A percentile compares a stretch with the other conserved stretches of the same genome.
phyloP scores from a whole-genome alignment of 208 protist genomes.

The Naegleria lovaniensis region DNA sequence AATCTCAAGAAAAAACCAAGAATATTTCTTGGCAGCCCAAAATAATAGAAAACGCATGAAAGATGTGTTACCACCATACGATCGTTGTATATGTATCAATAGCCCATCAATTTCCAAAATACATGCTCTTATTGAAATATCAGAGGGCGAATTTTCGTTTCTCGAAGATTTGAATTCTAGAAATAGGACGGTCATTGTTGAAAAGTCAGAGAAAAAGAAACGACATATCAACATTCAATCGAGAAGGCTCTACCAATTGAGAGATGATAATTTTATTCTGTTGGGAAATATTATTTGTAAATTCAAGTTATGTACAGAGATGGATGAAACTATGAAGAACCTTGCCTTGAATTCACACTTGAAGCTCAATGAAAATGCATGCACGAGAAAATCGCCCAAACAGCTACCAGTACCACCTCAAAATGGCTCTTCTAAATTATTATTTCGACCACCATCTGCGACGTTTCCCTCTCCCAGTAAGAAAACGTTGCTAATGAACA shows the following conservation, averaged over 20 bases:
- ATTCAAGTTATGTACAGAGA: neutral
- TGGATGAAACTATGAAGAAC: neutral
- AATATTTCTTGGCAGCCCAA: too few species aligned
- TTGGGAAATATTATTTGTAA: constrained; percentile 8
- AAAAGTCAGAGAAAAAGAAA: neutral
- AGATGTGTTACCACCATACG: neutral
- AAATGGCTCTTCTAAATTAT: too few species aligned
- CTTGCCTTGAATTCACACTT: too few species aligned
- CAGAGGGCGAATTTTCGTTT: neutral
- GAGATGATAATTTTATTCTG: neutral
- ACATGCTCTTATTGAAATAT: neutral
- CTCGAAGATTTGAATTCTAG: neutral
- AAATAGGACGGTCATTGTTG: neutral
- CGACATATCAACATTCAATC: neutral
- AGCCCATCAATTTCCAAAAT: neutral
- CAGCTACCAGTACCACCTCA: too few species aligned
- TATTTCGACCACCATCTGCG: too few species aligned
- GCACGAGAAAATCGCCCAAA: too few species aligned
- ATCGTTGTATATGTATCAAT: neutral
- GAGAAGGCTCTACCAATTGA: neutral
- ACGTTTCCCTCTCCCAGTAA: too few species aligned
- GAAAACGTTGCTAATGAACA: too few species aligned
- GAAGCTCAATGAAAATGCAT: too few species aligned
- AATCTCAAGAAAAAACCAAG: neutral
- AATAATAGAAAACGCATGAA: neutral